These are phyloP conservation scores for Clitopilus hobsonii DNA, from an alignment of 768 basidiomycete species.

Conservation along the genomic window DNA sequence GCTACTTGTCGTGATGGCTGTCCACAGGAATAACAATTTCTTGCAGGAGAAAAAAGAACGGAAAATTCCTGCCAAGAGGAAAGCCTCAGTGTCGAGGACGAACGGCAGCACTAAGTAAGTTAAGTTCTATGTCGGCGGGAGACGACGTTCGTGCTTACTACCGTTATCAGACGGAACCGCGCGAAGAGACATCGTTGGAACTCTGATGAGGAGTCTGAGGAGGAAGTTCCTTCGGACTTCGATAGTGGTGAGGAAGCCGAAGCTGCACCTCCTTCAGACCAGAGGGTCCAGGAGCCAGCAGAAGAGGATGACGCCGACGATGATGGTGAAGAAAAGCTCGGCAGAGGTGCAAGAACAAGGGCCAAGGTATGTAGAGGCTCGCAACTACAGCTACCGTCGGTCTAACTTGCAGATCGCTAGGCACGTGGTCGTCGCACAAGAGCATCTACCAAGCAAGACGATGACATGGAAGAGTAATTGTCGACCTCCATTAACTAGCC, in stretches of 20 bases:
- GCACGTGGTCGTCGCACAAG: not conserved
- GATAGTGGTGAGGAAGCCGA: constrained; percentile 31
- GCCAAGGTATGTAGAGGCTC: constrained; percentile 11
- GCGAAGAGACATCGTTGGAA: constrained; percentile 23
- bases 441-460: not conserved
- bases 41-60: constrained; percentile 50
- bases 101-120: constrained; percentile 49
- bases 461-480: not conserved
- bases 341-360: constrained; percentile 21
- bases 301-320: constrained; percentile 20
- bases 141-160: too few relatives aligned
- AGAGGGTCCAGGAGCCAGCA: not conserved
- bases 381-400: not conserved
- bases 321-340: constrained; percentile 23
- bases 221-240: constrained; percentile 19
- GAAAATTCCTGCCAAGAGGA: constrained; percentile 49
- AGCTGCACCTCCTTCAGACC: constrained; percentile 12
- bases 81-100: constrained; percentile 37
- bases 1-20: not conserved
- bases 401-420: not conserved
- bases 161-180: constrained; percentile 36
- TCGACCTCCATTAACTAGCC: not conserved
- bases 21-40: constrained; percentile 6
- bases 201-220: constrained; percentile 37
- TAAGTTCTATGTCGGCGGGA: constrained; percentile 1